Evolutionary conservation across 257 asterid genomes (phyloP).

Genomic region (Haberlea rhodopensis): DNA sequence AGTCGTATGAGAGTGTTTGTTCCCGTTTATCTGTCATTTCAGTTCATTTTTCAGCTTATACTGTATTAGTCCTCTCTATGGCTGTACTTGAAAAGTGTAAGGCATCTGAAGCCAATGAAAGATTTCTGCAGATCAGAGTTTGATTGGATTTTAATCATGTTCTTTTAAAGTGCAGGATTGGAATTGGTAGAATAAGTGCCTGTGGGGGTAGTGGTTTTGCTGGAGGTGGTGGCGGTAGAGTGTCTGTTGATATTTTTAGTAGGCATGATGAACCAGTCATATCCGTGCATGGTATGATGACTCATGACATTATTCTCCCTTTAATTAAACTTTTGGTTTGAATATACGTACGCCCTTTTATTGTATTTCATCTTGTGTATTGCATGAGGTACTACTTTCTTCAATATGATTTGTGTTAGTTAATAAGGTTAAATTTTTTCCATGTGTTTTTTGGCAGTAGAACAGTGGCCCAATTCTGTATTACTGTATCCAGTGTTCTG

Average conservation of each 20-base stretch:
- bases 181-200: conserved; percentile 81
- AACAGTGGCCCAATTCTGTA: too few relatives aligned
- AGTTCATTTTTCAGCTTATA: conserved; percentile 3
- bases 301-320: conserved; percentile 8
- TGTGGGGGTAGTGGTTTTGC: conserved; percentile 94
- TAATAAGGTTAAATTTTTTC: neutral
- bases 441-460: neutral
- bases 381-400: neutral
- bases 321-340: neutral
- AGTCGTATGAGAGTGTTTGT: neutral
- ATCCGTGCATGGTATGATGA: conserved; percentile 64
- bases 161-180: conserved; percentile 73
- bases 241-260: conserved; percentile 88
- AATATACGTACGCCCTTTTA: neutral
- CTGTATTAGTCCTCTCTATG: neutral
- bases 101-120: neutral
- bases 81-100: conserved; percentile 10
- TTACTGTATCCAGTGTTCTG: too few relatives aligned
- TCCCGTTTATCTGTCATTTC: neutral
- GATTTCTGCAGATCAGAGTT: conserved; percentile 10
- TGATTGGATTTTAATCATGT: conserved; percentile 26
- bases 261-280: conserved; percentile 88
- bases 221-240: conserved; percentile 99
- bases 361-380: neutral
- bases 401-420: neutral